Evolutionary conservation across 768 basidiomycete genomes (phyloP), one percentile per base, ranked within the genome.

Genomic region (Boletus huronensis): DNA sequence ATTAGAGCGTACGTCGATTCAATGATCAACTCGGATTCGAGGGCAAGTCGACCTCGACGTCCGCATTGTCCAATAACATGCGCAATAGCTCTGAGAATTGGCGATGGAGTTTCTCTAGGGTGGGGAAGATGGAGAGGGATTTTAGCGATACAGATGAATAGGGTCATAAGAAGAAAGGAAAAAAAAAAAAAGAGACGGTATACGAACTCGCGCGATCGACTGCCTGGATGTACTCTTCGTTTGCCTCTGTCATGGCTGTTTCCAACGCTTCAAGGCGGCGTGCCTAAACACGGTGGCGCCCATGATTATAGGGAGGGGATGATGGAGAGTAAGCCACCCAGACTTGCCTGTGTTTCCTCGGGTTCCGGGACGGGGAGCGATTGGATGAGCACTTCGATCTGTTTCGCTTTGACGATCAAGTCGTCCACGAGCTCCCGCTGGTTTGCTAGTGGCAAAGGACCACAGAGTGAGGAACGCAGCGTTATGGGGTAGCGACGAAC

Each of bases 351-450:
- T 21, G 78, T 78, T 64, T 88, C 87, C 64, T 90, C 89, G 2
- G 84, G 78, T 65, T 93, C 91, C 3, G 87, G 86, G 36, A 82
- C 82, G 0, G 91, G 92, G 14, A 96, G 70, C 0, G 84, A 85
- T 47, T 87, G 81, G 48, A 96, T 90, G 45, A 95, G 79, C 63
- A 83, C 86, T 62, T 95, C 88, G 39, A 96, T 82, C 68, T 94
- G 90, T 64, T 95, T 95, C 14, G 91, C 90, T 64, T 95, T 94
- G 36, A 83, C 78, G 38, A 94, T 79, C 38, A 96, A 76, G 64
- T 95, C 93, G 16, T 79, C 74, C 5, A 93, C 90, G 21, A 95
- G 83, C 68, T 95, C 92, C 58, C 82, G 86, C 69, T 87, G 82
- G 73, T 90, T 94, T 11, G 83, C 93, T 94, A 64, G 5, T 13